These are phyloP conservation scores for Madurella mycetomatis DNA, from an alignment of 2,329 filamentous ascomycete genomes.

Conservation along the genomic window DNA sequence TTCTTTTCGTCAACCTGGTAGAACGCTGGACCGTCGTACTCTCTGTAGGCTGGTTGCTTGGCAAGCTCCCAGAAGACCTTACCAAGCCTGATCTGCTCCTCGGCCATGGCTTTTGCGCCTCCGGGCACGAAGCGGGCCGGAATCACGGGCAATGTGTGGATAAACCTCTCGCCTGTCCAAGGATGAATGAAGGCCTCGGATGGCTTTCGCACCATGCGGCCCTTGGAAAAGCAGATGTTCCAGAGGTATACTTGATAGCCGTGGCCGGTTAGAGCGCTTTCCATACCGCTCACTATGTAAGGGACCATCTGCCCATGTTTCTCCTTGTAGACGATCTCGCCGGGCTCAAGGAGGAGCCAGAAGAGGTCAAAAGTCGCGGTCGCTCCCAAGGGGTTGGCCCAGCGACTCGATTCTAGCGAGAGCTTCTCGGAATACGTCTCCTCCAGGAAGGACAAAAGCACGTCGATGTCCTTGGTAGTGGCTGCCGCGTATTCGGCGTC, in stretches of 20 bases:
- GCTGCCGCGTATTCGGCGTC: conserved; percentile 37
- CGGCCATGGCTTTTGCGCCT: conserved; percentile 29
- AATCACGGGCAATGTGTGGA: conserved; percentile 38
- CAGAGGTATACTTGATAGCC: conserved; percentile 36
- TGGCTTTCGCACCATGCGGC: conserved; percentile 36
- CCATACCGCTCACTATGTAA: conserved; percentile 35
- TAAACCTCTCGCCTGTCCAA: conserved; percentile 43
- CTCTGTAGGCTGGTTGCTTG: conserved; percentile 43
- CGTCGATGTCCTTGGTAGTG: conserved; percentile 42
- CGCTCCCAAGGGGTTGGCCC: conserved; percentile 33
- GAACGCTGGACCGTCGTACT: conserved; percentile 41
- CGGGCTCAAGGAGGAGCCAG: conserved; percentile 45
- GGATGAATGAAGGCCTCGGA: conserved; percentile 33
- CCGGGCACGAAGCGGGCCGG: conserved; percentile 42
- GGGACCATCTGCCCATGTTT: conserved; percentile 38
- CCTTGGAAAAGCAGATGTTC: conserved; percentile 36
- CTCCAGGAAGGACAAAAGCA: conserved; percentile 42
- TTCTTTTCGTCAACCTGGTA: conserved; percentile 25
- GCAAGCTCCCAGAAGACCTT: conserved; percentile 45
- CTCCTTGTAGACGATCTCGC: conserved; percentile 41
- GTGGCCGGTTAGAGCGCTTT: conserved; percentile 22
- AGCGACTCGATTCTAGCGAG: conserved; percentile 38
- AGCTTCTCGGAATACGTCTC: conserved; percentile 35
- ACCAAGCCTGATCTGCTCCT: conserved; percentile 39
- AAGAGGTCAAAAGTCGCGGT: conserved; percentile 43